Percentiles rank a stretch among this genome's conserved stretches.
phyloP scores from a whole-genome alignment of 148 eudicot species.

The Drosera capensis region DNA sequence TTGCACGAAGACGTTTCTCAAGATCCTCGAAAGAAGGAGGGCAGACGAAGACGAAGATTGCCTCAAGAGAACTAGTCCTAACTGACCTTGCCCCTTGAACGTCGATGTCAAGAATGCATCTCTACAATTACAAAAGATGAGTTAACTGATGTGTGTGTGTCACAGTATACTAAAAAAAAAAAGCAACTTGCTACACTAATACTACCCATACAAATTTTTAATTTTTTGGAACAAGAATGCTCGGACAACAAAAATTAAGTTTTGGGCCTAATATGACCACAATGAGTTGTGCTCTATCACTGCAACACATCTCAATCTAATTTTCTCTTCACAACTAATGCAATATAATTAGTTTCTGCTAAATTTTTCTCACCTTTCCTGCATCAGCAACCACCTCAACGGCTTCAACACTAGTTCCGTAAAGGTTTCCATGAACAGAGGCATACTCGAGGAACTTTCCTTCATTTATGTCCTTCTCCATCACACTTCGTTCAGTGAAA shows the following conservation, averaged over 20 bases:
- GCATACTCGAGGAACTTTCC: constrained; percentile 96
- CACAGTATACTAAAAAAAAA: no score
- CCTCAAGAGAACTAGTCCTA: constrained; percentile 86
- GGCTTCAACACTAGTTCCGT: constrained; percentile 90
- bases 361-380: constrained; percentile 84
- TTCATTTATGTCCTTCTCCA: constrained; percentile 65
- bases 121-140: constrained; percentile 52
- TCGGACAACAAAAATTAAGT: no score
- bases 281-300: no score
- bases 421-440: constrained; percentile 86
- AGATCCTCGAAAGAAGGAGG: constrained; percentile 94
- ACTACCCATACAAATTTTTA: no score
- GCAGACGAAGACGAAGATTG: constrained; percentile 73
- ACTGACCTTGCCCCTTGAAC: constrained; percentile 97
- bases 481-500: constrained; percentile 48
- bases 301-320: no score
- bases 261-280: no score
- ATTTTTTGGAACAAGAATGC: no score
- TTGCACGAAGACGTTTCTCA: constrained; percentile 88
- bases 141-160: no score
- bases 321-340: no score
- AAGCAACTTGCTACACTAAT: no score
- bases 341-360: no score
- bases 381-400: constrained; percentile 82
- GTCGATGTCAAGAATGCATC: constrained; percentile 99